Percentiles rank a stretch among this genome's conserved stretches.
These are phyloP conservation scores for Pilaira anomala DNA, from an alignment of 192 early-diverging fungal species.

Conservation along the genomic window DNA sequence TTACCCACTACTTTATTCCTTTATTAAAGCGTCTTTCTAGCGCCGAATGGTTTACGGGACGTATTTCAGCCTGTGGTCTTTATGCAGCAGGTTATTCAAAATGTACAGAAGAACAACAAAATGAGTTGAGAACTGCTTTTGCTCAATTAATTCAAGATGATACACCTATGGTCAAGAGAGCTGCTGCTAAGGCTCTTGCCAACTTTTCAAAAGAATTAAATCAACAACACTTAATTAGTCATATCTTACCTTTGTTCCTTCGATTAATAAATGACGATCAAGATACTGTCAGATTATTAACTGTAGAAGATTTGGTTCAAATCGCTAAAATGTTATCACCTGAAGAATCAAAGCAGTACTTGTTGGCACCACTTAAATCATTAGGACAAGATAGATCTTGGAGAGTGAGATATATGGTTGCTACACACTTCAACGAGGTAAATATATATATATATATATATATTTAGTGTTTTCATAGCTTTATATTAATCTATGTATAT, in stretches of 20 bases:
- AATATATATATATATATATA: neutral
- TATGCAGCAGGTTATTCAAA: conserved; percentile 85
- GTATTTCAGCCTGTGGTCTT: conserved; percentile 88
- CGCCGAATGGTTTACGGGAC: conserved; percentile 99
- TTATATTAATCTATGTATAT: conserved; percentile 9
- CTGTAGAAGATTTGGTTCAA: conserved; percentile 88
- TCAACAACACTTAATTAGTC: conserved; percentile 72
- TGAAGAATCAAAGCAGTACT: conserved; percentile 75
- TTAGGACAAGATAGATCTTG: conserved; percentile 93
- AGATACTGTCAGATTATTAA: conserved; percentile 96
- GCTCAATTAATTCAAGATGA: conserved; percentile 88
- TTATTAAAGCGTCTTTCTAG: conserved; percentile 87
- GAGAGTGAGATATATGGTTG: conserved; percentile 99
- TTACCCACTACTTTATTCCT: conserved; percentile 89
- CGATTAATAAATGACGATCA: conserved; percentile 80
- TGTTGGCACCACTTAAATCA: conserved; percentile 68
- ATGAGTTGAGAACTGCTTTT: conserved; percentile 83
- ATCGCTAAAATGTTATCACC: conserved; percentile 78
- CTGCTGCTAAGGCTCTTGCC: conserved; percentile 79
- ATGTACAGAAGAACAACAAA: conserved; percentile 73
- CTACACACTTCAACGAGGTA: conserved; percentile 93
- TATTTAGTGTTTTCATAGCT: neutral
- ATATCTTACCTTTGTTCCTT: conserved; percentile 86
- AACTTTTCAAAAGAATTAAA: conserved; percentile 68
- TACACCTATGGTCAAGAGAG: conserved; percentile 97